phyloP scores from a whole-genome alignment of 805 yeast genomes.

The Brettanomyces bruxellensis region DNA sequence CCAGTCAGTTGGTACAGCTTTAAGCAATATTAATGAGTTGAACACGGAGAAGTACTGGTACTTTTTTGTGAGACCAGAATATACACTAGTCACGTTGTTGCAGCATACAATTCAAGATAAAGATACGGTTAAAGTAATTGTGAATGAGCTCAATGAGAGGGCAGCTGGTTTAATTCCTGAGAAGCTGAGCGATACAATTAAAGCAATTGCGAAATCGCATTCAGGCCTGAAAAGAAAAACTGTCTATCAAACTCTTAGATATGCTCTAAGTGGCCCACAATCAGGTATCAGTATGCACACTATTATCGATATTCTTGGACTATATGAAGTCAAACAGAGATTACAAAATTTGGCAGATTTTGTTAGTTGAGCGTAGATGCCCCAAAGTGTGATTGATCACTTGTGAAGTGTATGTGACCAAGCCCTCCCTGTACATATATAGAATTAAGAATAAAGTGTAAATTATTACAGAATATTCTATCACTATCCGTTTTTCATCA shows the following conservation, averaged over 20 bases:
- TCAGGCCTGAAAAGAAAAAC: slow-evolving; percentile 26
- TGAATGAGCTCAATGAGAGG: slow-evolving; percentile 5
- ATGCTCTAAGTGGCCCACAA: slow-evolving; percentile 58
- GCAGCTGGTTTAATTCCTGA: slow-evolving; percentile 6
- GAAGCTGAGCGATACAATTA: slow-evolving; percentile 7
- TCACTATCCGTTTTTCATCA: not conserved
- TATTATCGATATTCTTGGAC: slow-evolving; percentile 48
- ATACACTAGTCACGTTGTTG: slow-evolving; percentile 11
- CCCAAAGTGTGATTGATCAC: not conserved
- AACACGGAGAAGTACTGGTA: slow-evolving; percentile 33
- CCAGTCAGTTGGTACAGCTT: slow-evolving; percentile 34
- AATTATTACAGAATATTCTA: not conserved
- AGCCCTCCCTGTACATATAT: not conserved
- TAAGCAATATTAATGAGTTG: slow-evolving; percentile 49
- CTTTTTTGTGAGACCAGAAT: slow-evolving; percentile 33
- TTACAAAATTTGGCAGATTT: slow-evolving; percentile 6
- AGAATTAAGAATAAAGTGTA: not conserved
- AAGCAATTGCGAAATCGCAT: not conserved
- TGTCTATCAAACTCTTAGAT: slow-evolving; percentile 52
- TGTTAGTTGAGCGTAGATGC: not conserved
- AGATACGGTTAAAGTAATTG: not conserved
- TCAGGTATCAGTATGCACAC: slow-evolving; percentile 64
- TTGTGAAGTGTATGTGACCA: not conserved
- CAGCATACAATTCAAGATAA: slow-evolving; percentile 12
- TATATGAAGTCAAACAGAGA: slow-evolving; percentile 24